phyloP scores from a whole-genome alignment of 2,329 filamentous ascomycete species.

The Apiospora phragmitis region DNA sequence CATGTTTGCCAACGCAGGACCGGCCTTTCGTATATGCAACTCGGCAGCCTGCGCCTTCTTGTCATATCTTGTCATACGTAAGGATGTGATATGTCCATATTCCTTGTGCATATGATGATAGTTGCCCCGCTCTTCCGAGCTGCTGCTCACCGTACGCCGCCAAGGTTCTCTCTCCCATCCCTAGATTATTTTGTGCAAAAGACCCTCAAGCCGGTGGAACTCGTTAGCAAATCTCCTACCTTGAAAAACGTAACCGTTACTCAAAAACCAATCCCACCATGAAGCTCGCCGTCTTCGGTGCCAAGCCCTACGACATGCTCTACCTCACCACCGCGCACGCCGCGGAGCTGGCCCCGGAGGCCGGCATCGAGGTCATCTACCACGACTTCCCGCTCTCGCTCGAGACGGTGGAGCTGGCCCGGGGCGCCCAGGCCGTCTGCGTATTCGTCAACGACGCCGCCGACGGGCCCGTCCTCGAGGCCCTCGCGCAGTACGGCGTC shows the following conservation, averaged over 20 bases:
- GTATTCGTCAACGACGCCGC: conserved; percentile 69
- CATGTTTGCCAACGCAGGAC: neutral
- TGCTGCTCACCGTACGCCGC: neutral
- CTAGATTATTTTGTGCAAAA: neutral
- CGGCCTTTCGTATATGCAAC: neutral
- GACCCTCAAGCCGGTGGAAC: neutral
- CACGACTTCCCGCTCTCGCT: conserved; percentile 58
- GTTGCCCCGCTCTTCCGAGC: neutral
- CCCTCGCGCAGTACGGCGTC: conserved; percentile 51
- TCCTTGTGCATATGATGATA: neutral
- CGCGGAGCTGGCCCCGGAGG: conserved; percentile 31
- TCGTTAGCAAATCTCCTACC: neutral
- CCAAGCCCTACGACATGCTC: conserved; percentile 62
- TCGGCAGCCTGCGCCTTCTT: neutral
- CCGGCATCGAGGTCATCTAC: conserved; percentile 51
- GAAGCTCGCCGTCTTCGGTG: conserved; percentile 64
- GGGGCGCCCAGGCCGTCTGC: conserved; percentile 58
- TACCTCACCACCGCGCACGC: conserved; percentile 49
- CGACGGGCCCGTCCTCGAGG: conserved; percentile 48
- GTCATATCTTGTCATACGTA: conserved; percentile 3
- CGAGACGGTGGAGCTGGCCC: conserved; percentile 57
- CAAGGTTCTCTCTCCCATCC: neutral
- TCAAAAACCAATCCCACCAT: conserved; percentile 31
- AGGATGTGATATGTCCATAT: neutral
- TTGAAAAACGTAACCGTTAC: neutral